A percentile compares a stretch with the other conserved stretches of the same genome.
Conservation (phyloP, 2,329 filamentous ascomycete species). For the Trichoderma sp. region DNA sequence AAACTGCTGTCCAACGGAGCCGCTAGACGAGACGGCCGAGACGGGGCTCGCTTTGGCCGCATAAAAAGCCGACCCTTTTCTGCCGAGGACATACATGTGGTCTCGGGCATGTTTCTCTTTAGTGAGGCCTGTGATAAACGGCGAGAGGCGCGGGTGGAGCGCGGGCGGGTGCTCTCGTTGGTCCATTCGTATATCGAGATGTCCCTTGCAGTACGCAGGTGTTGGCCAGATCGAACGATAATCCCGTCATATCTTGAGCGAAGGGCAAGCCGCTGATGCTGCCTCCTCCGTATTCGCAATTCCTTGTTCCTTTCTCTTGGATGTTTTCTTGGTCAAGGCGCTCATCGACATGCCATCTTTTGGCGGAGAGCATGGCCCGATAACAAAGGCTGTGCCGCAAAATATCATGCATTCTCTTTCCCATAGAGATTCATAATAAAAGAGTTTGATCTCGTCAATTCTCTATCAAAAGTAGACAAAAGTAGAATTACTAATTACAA, state of each 20-base stretch:
- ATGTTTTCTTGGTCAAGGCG: not conserved
- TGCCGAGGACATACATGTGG: not conserved
- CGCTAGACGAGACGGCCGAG: conserved; percentile 8
- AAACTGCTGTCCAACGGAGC: not conserved
- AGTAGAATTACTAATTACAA: not conserved
- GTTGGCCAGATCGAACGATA: not conserved
- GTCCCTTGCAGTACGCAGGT: conserved; percentile 9
- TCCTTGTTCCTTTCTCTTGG: not conserved
- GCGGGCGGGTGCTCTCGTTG: not conserved
- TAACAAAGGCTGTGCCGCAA: not conserved
- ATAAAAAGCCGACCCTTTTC: not conserved
- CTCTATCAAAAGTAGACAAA: not conserved
- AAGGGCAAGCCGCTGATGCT: too few species aligned
- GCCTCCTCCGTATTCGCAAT: not conserved
- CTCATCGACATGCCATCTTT: not conserved
- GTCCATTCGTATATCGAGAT: conserved; percentile 13
- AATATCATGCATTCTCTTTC: too few species aligned
- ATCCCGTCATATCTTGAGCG: not conserved
- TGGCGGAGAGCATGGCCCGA: not conserved
- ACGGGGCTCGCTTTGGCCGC: not conserved
- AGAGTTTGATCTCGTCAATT: too few species aligned
- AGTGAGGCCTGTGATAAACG: not conserved
- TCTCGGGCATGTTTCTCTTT: not conserved
- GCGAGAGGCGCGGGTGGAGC: conserved; percentile 9
- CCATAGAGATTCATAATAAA: too few species aligned